These are phyloP conservation scores for Nepenthes gracilis DNA, from an alignment of 148 eudicot genomes.

Conservation along the genomic window DNA sequence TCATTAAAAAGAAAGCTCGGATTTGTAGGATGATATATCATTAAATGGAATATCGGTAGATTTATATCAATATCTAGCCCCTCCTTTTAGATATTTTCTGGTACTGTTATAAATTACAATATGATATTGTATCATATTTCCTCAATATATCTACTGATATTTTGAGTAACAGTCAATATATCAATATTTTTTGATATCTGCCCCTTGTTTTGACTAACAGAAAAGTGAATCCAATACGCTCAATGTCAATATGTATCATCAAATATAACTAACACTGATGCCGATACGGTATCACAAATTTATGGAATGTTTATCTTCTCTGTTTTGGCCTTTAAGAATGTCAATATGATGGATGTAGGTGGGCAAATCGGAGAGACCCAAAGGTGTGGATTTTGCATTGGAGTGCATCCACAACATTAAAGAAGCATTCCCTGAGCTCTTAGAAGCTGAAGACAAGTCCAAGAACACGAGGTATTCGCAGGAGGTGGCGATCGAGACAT, in stretches of 20 bases:
- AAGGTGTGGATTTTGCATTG: slow-evolving; percentile 65
- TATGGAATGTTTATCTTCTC: background rate
- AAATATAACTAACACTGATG: background rate
- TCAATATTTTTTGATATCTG: too few relatives aligned
- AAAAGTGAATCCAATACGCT: too few relatives aligned
- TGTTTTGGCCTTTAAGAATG: background rate
- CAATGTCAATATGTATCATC: too few relatives aligned
- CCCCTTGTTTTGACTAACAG: too few relatives aligned
- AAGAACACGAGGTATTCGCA: slow-evolving; percentile 31
- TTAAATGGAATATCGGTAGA: background rate
- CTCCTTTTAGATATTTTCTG: too few relatives aligned
- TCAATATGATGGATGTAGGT: slow-evolving; percentile 27
- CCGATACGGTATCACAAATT: background rate
- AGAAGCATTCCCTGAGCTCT: slow-evolving; percentile 81
- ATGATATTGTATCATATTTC: too few relatives aligned
- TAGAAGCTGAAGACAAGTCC: slow-evolving; percentile 36
- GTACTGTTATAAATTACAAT: too few relatives aligned
- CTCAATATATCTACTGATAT: too few relatives aligned
- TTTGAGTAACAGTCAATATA: too few relatives aligned
- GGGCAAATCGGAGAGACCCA: slow-evolving; percentile 47
- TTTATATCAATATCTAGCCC: too few relatives aligned
- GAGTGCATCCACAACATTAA: slow-evolving; percentile 87
- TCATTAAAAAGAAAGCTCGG: background rate
- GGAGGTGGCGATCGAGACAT: slow-evolving; percentile 24
- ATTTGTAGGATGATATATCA: background rate